Base-by-base conservation (phyloP, 1,284 basidiomycete genomes). In the Puccinia polysora region DNA sequence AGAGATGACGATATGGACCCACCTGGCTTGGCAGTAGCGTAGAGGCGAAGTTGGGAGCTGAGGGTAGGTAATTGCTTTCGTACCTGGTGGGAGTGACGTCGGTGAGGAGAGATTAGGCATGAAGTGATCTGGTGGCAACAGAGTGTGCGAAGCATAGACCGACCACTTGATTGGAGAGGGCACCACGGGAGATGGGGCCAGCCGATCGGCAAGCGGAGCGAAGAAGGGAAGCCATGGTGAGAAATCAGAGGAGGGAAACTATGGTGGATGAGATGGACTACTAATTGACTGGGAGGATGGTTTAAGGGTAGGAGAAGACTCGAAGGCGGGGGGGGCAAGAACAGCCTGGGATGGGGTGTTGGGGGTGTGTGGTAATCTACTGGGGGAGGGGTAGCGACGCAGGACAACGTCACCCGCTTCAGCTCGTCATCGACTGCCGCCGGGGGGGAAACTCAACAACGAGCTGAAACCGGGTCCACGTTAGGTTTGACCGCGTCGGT, bases 11-110 rank as follows among this genome's bases (percentile, higher is more conserved):
- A 14, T 5, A 34, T 32, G 36, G 50, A 30, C 45, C 18, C 12
- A 65, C 59, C 59, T 43, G 59, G 45, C 52, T 65, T 65, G 23
- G 60, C 49, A 56, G 62, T 65, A 3, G 70, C 62, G 28, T 73
- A 64, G 36, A 45, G 23, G 34, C 62, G 40, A 47, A 73, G 36
- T 43, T 47, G 52, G n/a, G 49, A 34, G n/a, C 30, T 25, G 7
- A 52, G 15, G 7, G 40, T 32, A 34, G 53, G 53, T 10, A 59
- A 36, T 30, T 63, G 69, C 28, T 34, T 70, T 45, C 49, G 32
- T 30, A 70, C 32, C 68, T 70, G 38, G 7, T n/a, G 28, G 7
- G 53, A 14, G 38, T 20, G 20, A 20, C 15, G 18, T 70, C n/a
- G 63, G 55, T 53, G 25, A 71, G n/a, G 50, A 32, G 45, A n/a